These are phyloP conservation scores for Alternaria viburni DNA, from an alignment of 2,329 filamentous ascomycete genomes.

Conservation along the genomic window DNA sequence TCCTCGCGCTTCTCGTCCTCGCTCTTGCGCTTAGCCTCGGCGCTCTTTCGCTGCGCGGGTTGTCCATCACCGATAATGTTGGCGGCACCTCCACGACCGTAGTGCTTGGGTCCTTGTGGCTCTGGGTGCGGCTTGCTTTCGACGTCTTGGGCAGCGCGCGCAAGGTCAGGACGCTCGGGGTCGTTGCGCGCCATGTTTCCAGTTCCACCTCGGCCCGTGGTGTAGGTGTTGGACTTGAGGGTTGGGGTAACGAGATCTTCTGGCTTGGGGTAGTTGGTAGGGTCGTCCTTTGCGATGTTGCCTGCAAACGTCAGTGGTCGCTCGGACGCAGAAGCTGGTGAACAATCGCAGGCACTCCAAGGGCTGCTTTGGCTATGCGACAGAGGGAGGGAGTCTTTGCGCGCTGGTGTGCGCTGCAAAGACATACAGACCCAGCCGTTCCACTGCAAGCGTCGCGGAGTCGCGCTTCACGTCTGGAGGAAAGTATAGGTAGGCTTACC, in stretches of 20 bases:
- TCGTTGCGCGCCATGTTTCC: slow-evolving; percentile 88
- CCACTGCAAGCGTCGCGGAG: not conserved
- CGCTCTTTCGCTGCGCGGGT: slow-evolving; percentile 36
- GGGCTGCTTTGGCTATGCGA: not conserved
- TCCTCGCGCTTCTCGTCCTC: slow-evolving; percentile 18
- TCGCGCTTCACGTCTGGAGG: not conserved
- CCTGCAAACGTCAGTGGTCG: slow-evolving; percentile 38
- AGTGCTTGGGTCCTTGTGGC: slow-evolving; percentile 66
- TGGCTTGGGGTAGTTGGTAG: slow-evolving; percentile 40
- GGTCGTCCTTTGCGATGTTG: slow-evolving; percentile 55
- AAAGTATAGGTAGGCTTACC: slow-evolving; percentile 51
- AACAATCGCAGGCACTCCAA: not conserved
- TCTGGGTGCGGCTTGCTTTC: slow-evolving; percentile 61
- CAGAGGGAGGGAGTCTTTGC: not conserved
- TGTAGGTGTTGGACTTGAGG: slow-evolving; percentile 83
- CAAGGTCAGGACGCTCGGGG: slow-evolving; percentile 67
- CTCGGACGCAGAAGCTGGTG: not conserved
- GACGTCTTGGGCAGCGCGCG: slow-evolving; percentile 84
- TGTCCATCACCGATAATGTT: slow-evolving; percentile 60
- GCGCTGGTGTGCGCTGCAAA: not conserved
- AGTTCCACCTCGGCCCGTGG: slow-evolving; percentile 85
- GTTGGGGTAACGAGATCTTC: slow-evolving; percentile 80
- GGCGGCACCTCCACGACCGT: slow-evolving; percentile 76
- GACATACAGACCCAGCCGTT: not conserved
- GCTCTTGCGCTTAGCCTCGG: slow-evolving; percentile 35